phyloP scores from a whole-genome alignment of 164 flowering plant genomes.

The Hamamelis virginiana region DNA sequence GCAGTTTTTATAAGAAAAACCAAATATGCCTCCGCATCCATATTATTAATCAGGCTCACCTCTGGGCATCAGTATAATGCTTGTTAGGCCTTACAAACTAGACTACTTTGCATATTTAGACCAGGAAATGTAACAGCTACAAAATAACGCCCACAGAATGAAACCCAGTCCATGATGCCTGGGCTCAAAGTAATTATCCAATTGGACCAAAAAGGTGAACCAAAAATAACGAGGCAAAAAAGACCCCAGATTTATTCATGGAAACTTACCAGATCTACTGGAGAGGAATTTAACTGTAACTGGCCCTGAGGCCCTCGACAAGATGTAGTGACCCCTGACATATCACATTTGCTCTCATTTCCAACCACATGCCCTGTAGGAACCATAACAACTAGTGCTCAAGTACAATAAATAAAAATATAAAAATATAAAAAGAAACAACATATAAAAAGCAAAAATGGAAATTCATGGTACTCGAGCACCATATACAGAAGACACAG shows the following conservation, averaged over 20 bases:
- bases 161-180: too few relatives aligned
- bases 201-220: background rate
- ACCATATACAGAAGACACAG: slow-evolving; percentile 14
- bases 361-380: slow-evolving; percentile 34
- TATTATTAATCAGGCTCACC: background rate
- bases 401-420: too few relatives aligned
- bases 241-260: background rate
- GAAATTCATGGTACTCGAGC: background rate
- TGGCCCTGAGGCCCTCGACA: slow-evolving; percentile 27
- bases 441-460: background rate
- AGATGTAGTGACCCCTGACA: slow-evolving; percentile 42
- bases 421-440: background rate
- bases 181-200: too few relatives aligned
- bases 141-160: too few relatives aligned
- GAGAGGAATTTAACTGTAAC: slow-evolving; percentile 23
- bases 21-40: background rate
- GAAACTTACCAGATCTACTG: slow-evolving; percentile 35
- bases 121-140: too few relatives aligned
- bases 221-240: background rate
- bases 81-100: background rate
- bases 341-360: slow-evolving; percentile 35
- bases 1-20: background rate
- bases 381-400: slow-evolving; percentile 17
- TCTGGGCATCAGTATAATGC: background rate
- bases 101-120: too few relatives aligned